Evolutionary conservation across 2,329 filamentous ascomycete genomes (phyloP), one percentile per base, ranked within the genome.

Genomic region (Pseudogymnoascus sp.): DNA sequence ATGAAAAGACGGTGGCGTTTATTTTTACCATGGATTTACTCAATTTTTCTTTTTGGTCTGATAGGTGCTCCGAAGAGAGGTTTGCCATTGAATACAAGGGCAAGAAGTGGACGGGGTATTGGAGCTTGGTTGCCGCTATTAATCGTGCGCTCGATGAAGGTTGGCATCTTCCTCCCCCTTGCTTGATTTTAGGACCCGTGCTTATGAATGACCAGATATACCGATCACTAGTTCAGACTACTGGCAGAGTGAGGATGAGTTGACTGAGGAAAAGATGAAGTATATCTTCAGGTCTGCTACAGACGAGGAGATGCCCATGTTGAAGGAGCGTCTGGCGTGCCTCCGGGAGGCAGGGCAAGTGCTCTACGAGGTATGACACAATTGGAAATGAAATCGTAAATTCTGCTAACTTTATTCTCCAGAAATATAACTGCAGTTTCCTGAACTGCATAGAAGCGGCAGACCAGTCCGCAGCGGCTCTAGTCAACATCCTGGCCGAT

Each of bases 41-140:
- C 60, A 99, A 99, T 74, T 99, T 97, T 73, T 96, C 88, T 21
- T 99, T 99, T 75, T 99, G 95, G 95, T 96, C 91, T 12, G 88
- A 90, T 61, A 69, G 66, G 16, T 76, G 81, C 64, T 71, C 75
- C 2, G 87, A 89, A 9, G 86, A 93, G 69, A 82, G 91, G 9
- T 99, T 93, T 74, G 84, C 89, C 8, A 83, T 99, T 43, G 87
- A 90, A 63, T 97, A 97, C 75, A 84, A 83, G 53, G 92, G 86
- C 28, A 88, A 85, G 75, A 85, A 77, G 63, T 97, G 92, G 91
- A 97, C 92, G 0, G 95, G 95, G 3, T 99, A 99, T 75, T 96
- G 90, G 88, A 96, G 92, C 74, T 77, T 99, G 63, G 91, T 97
- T 18, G 95, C 95, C 23, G 85, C 89, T 21, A 75, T 99, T 70